Evolutionary conservation across 169 alveolate genomes (phyloP), one percentile per base, ranked within the genome.

Genomic region (Plasmodium vivax): DNA sequence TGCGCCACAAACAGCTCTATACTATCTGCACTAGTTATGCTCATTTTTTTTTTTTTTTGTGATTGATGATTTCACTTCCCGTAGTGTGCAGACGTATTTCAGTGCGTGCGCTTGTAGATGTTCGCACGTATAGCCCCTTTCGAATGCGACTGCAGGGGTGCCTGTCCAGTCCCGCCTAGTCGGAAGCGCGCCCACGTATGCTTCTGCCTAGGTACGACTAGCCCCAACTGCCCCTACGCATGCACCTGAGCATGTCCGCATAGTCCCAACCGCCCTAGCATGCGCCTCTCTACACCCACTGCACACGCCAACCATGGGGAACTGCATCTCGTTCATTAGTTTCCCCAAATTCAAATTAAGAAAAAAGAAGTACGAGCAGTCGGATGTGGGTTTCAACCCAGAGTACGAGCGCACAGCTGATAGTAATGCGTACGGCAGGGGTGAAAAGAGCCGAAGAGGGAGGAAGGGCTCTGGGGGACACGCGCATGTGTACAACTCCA

Each of bases 251-350:
- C 58, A 47, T 47, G 6, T 12, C 58, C 58, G 4, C 10, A 19
- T 16, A 51, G 36, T 34, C 27, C 3, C 10, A n/a, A 16, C 45
- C n/a, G 8, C n/a, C 45, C n/a, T 3, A 36, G 36, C 30, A 32
- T 83, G 71, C 34, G 16, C 10, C 73, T 43, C 3, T 19, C 34
- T 62, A 62, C 75, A 62, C 12, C 75, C 75, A n/a, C 34, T 23
- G 16, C 77, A 2, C 77, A 62, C 77, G 36, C 36, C 77, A 85
- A 74, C 75, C 62, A 85, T 85, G 93, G 93, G 93, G 41, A 85
- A 85, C 79, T 85, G 93, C 58, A 85, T 85, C 36, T 73, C 93
- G 8, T 58, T 85, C 79, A 72, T 85, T 73, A 72, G 43, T 85
- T 45, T 30, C 79, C 74, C 85, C 16, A 85, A 85, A 74, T 85